Percentiles rank a stretch among this genome's conserved stretches.
These are phyloP conservation scores for Chrysosporium queenslandicum DNA, from an alignment of 2,329 filamentous ascomycete species.

Conservation along the genomic window DNA sequence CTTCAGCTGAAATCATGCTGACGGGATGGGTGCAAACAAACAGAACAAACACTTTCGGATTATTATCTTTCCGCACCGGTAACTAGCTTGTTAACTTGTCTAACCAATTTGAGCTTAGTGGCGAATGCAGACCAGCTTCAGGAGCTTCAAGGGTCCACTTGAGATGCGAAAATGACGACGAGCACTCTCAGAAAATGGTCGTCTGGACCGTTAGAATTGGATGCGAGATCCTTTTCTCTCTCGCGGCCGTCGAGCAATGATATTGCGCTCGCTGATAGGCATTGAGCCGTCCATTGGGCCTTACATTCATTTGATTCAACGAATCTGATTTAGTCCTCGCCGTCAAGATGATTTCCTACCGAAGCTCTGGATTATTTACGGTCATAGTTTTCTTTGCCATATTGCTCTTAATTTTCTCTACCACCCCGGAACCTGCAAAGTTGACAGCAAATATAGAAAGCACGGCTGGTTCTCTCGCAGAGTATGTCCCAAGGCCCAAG, in stretches of 20 bases:
- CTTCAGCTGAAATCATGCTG: too few relatives aligned
- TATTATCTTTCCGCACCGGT: too few relatives aligned
- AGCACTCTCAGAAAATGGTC: neutral
- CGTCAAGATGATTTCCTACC: constrained; percentile 32
- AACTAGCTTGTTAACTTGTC: too few relatives aligned
- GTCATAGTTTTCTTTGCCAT: constrained; percentile 36
- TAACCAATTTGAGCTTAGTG: neutral
- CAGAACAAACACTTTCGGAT: too few relatives aligned
- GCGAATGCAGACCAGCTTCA: neutral
- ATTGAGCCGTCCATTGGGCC: neutral
- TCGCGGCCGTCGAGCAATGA: neutral
- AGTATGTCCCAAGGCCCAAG: constrained; percentile 30
- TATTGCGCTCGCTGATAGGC: neutral
- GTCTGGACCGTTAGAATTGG: neutral
- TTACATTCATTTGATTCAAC: neutral
- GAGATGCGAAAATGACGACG: neutral
- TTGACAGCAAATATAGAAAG: constrained; percentile 19
- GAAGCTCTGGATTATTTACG: constrained; percentile 34
- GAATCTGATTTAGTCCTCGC: neutral
- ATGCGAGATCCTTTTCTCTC: neutral
- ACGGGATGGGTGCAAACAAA: too few relatives aligned
- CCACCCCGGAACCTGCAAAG: constrained; percentile 28
- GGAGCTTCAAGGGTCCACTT: neutral
- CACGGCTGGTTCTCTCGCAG: constrained; percentile 21
- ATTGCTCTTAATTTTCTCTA: constrained; percentile 37